Conservation (phyloP, 345 rosid species). For the Syzygium aqueum region DNA sequence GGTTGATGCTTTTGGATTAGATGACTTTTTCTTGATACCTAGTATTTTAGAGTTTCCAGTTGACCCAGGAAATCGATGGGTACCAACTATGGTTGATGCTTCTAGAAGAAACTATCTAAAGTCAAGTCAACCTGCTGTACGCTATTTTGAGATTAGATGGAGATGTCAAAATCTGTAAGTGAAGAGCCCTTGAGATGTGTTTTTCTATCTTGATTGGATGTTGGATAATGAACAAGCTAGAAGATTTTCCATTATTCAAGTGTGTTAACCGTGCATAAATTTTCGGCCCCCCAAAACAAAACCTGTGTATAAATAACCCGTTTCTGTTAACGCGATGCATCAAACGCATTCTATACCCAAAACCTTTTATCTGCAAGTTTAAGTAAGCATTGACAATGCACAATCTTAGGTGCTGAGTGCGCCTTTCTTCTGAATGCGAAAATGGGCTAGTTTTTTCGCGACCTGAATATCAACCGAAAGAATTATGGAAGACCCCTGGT, state of each 20-base stretch:
- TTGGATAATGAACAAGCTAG: neutral
- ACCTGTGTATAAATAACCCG: neutral
- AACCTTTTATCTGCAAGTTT: neutral
- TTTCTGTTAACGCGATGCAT: neutral
- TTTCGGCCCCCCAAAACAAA: too few relatives aligned
- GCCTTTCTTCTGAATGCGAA: neutral
- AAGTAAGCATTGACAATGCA: neutral
- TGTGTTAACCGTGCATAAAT: neutral
- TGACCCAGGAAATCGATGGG: neutral
- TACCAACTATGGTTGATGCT: neutral
- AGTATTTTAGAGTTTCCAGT: neutral
- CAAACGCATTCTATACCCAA: neutral
- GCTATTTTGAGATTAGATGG: neutral
- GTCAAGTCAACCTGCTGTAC: neutral
- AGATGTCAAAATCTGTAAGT: neutral
- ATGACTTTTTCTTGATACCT: neutral
- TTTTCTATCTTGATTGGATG: neutral
- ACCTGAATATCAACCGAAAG: neutral
- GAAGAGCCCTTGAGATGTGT: neutral
- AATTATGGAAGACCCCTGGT: neutral
- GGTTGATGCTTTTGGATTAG: neutral
- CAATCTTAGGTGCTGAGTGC: neutral
- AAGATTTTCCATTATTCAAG: neutral
- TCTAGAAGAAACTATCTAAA: neutral
- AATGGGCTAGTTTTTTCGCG: neutral